phyloP scores from a whole-genome alignment of 768 basidiomycete species.

The Leccinum rimulosum region DNA sequence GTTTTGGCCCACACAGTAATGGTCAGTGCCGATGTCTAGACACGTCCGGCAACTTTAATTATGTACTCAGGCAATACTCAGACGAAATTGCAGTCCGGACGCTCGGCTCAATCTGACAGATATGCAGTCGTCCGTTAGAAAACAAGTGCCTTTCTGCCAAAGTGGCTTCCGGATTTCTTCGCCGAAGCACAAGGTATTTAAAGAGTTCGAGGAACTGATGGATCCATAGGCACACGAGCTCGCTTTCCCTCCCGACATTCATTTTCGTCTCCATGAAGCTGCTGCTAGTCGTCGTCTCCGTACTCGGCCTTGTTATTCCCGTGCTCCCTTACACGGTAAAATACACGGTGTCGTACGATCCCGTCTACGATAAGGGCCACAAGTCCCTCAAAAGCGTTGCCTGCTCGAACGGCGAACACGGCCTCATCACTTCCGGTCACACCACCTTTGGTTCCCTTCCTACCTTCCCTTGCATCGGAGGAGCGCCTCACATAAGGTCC shows the following conservation, averaged over 20 bases:
- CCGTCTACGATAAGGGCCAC: slow-evolving; percentile 44
- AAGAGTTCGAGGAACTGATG: not conserved
- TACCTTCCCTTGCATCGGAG: slow-evolving; percentile 60
- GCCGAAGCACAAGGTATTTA: not conserved
- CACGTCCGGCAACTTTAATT: not conserved
- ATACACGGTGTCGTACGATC: slow-evolving; percentile 42
- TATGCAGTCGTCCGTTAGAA: not conserved
- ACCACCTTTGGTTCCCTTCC: slow-evolving; percentile 52
- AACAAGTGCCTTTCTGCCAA: not conserved
- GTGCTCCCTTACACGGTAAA: slow-evolving; percentile 1
- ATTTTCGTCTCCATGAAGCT: slow-evolving; percentile 12
- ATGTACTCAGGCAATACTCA: not conserved
- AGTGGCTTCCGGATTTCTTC: not conserved
- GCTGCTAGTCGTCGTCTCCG: not conserved
- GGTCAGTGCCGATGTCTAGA: not conserved
- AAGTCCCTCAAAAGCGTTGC: slow-evolving; percentile 42
- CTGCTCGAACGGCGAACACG: slow-evolving; percentile 53
- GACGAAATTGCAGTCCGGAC: not conserved
- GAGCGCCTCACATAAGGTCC: slow-evolving; percentile 46
- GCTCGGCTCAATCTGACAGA: not conserved
- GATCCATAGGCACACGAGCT: not conserved
- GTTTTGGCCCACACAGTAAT: not conserved
- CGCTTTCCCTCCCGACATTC: not conserved
- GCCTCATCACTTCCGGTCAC: slow-evolving; percentile 44
- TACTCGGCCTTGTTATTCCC: slow-evolving; percentile 8